Percentiles rank a stretch among this genome's conserved stretches.
Conservation (phyloP, 805 yeast species). For the Nakazawaea molendinolei region DNA sequence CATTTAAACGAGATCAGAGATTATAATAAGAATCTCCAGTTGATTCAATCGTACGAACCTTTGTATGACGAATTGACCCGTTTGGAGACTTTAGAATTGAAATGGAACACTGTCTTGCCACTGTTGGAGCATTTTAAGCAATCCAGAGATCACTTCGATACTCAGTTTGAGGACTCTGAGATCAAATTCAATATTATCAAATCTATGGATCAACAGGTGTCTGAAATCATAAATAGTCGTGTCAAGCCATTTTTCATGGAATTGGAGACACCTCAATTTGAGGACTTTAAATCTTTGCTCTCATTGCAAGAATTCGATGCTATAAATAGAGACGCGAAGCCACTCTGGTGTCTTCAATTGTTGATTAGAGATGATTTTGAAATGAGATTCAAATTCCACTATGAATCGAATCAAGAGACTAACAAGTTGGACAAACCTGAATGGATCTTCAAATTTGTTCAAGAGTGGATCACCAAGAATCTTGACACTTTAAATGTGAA, state of each 20-base stretch:
- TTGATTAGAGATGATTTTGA: slow-evolving; percentile 36
- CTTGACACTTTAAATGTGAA: slow-evolving; percentile 22
- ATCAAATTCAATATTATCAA: slow-evolving; percentile 18
- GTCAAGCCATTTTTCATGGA: slow-evolving; percentile 3
- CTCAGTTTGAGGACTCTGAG: no score
- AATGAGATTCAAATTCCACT: slow-evolving; percentile 53
- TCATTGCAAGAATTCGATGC: slow-evolving; percentile 26
- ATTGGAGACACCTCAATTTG: slow-evolving; percentile 1
- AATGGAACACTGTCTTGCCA: no score
- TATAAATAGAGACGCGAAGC: slow-evolving; percentile 25
- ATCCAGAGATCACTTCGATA: no score
- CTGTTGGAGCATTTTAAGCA: no score
- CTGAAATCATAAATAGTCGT: slow-evolving; percentile 11
- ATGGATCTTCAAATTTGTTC: slow-evolving; percentile 53
- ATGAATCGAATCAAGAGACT: slow-evolving; percentile 49
- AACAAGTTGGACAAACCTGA: slow-evolving; percentile 65
- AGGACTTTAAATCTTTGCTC: slow-evolving; percentile 16
- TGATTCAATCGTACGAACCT: background rate
- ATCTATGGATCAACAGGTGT: slow-evolving; percentile 12
- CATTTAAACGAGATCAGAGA: slow-evolving; percentile 13
- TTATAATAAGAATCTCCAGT: background rate
- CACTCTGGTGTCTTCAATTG: slow-evolving; percentile 45
- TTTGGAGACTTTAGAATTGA: background rate
- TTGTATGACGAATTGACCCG: slow-evolving; percentile 3
- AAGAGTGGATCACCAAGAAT: slow-evolving; percentile 30